Evolutionary conservation across 352 stramenopile species (phyloP).

Genomic region (Saprolegnia parasitica): DNA sequence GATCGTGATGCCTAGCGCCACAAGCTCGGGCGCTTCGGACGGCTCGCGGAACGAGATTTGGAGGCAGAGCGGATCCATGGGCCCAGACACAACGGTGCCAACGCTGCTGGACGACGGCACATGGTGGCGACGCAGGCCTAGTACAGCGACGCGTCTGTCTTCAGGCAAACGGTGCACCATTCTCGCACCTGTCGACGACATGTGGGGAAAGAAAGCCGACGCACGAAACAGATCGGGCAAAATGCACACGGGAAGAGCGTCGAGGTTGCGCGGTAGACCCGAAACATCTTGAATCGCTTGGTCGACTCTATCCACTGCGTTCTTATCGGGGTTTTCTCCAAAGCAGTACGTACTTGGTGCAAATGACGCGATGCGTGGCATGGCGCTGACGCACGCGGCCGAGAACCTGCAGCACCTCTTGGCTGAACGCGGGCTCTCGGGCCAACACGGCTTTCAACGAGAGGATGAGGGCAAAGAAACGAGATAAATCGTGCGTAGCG

Average conservation of each 20-base stretch:
- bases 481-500: background rate
- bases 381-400: constrained; percentile 3
- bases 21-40: constrained; percentile 38
- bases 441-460: background rate
- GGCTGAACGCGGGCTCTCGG: constrained; percentile 11
- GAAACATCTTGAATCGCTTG: constrained; percentile 22
- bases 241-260: constrained; percentile 1
- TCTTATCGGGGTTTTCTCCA: background rate
- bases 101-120: too few relatives aligned
- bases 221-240: constrained; percentile 17
- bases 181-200: background rate
- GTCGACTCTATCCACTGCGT: background rate
- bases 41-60: constrained; percentile 54
- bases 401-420: constrained; percentile 12
- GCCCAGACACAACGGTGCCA: constrained; percentile 44
- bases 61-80: constrained; percentile 54
- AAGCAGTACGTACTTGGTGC: constrained; percentile 3
- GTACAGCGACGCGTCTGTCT: too few relatives aligned
- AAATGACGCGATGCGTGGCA: constrained; percentile 13
- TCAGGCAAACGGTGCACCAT: background rate
- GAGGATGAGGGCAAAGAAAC: constrained; percentile 16
- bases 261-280: background rate
- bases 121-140: background rate
- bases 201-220: background rate
- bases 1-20: constrained; percentile 47